Evolutionary conservation across 2,329 filamentous ascomycete genomes (phyloP).

Genomic region (Exserohilum turcica): DNA sequence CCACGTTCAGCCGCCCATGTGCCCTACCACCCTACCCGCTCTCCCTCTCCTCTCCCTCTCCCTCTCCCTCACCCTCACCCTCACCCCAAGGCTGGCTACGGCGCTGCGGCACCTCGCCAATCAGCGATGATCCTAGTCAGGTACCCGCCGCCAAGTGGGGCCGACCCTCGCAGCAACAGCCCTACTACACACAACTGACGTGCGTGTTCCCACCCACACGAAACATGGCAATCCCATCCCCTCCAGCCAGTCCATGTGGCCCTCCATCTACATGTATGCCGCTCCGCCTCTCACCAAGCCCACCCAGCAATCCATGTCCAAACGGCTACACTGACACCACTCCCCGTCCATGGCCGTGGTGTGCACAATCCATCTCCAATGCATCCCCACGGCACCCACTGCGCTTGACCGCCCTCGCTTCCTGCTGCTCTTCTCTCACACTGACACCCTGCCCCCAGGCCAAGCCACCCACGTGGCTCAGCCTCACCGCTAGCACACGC

Average conservation of each 20-base stretch:
- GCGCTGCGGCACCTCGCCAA: constrained; percentile 8
- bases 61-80: not conserved
- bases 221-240: constrained; percentile 10
- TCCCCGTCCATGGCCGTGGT: too few relatives aligned
- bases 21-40: too few relatives aligned
- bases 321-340: too few relatives aligned
- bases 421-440: not conserved
- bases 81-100: constrained; percentile 1
- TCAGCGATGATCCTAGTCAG: constrained; percentile 8
- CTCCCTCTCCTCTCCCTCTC: constrained; percentile 7
- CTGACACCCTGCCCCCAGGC: too few relatives aligned
- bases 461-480: constrained; percentile 4
- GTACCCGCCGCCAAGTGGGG: constrained; percentile 17
- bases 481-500: constrained; percentile 2
- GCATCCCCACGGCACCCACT: not conserved
- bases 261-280: too few relatives aligned
- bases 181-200: constrained; percentile 10
- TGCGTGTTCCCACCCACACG: constrained; percentile 8
- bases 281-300: too few relatives aligned
- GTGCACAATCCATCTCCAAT: too few relatives aligned
- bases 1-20: not conserved
- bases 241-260: too few relatives aligned
- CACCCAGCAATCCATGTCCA: too few relatives aligned
- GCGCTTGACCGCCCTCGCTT: not conserved
- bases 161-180: constrained; percentile 14